These are phyloP conservation scores for Heliamphora pulchella DNA, from an alignment of 179 eudicot genomes.

Conservation along the genomic window DNA sequence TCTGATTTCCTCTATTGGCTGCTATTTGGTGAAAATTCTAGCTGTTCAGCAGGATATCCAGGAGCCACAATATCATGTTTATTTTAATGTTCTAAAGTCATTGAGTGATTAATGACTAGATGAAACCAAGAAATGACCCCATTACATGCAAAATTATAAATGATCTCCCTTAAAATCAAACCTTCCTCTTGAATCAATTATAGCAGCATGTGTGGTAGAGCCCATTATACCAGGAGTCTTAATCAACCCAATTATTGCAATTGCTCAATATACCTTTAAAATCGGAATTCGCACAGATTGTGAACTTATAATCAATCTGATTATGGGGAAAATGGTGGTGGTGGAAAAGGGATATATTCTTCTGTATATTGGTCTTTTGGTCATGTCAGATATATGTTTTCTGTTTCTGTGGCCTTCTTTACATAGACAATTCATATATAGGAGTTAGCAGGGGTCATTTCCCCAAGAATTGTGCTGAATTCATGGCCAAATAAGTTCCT, in stretches of 20 bases:
- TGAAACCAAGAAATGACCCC: too few species aligned
- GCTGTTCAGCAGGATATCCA: not conserved
- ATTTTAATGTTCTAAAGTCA: not conserved
- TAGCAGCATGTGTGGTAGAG: too few species aligned
- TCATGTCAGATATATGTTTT: not conserved
- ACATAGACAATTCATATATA: not conserved
- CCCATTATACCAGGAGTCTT: too few species aligned
- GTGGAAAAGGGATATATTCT: not conserved
- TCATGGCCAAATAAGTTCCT: not conserved
- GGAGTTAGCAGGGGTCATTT: not conserved
- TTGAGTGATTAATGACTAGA: not conserved
- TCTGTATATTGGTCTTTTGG: not conserved
- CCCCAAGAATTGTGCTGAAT: not conserved
- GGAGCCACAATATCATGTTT: not conserved
- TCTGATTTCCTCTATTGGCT: not conserved
- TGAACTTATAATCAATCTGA: too few species aligned
- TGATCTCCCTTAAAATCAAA: too few species aligned
- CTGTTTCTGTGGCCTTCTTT: not conserved
- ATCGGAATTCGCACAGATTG: too few species aligned
- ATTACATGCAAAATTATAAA: too few species aligned
- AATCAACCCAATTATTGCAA: too few species aligned
- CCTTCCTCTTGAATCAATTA: too few species aligned
- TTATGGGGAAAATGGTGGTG: not conserved
- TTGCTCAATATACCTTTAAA: too few species aligned
- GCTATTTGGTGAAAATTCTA: not conserved